Evolutionary conservation across 495 filamentous ascomycete species (phyloP).

Genomic region (Xylaria curta): DNA sequence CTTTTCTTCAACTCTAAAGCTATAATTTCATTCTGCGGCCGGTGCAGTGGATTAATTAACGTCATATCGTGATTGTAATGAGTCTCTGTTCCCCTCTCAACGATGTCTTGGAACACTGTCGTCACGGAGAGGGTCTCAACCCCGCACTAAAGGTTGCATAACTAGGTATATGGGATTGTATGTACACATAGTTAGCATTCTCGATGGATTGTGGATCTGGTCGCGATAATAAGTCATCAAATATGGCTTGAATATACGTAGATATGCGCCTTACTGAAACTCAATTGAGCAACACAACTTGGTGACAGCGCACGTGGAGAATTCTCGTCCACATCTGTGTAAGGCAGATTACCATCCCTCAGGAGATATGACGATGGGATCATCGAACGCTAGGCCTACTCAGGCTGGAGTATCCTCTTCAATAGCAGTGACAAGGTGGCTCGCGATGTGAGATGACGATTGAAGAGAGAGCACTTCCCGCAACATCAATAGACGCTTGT

Average conservation of each 20-base stretch:
- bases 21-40: neutral
- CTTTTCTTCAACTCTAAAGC: neutral
- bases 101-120: conserved; percentile 17
- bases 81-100: neutral
- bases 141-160: conserved; percentile 12
- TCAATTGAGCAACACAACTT: neutral
- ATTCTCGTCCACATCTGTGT: neutral
- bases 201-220: conserved; percentile 15
- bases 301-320: conserved; percentile 10
- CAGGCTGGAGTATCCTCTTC: neutral
- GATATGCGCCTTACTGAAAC: neutral
- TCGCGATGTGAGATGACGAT: conserved; percentile 19
- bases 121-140: conserved; percentile 17
- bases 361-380: conserved; percentile 23
- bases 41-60: neutral
- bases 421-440: neutral
- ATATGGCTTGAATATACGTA: neutral
- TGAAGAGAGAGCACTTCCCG: neutral
- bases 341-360: neutral
- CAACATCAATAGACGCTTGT: neutral
- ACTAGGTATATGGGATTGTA: neutral
- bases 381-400: conserved; percentile 14
- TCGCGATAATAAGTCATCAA: conserved; percentile 8
- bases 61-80: neutral
- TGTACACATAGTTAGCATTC: neutral